Evolutionary conservation across 140 eudicot species (phyloP), one percentile per base, ranked within the genome.

Genomic region (Cichorium intybus): DNA sequence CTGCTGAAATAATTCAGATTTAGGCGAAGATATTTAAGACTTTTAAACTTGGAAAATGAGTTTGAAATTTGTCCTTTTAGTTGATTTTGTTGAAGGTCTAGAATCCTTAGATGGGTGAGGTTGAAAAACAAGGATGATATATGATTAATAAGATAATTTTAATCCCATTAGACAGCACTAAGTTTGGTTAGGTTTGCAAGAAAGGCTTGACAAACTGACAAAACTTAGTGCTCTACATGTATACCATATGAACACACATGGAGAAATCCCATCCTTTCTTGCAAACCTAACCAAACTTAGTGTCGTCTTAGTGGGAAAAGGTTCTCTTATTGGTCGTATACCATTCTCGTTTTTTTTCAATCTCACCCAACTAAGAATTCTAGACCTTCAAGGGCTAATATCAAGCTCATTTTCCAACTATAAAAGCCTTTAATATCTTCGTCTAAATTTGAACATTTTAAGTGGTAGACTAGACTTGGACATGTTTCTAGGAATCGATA

Each of bases 271-370:
- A 10, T 9, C 64, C 5, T 60, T 21, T 46, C 15, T 80, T 24
- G 70, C 76, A 16, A 80, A 71, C 72, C 48, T 80, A 6, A 75
- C 85, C 45, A 48, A n/a, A 2, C 45, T 78, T 29, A 12, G 15
- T 31, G 48, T 41, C 14, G 7, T 24, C 4, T 0, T 0, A 1
- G 20, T 70, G 9, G 0, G 6, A 0, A 1, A 1, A 24, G 65
- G 47, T 60, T 21, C 0, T 6, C 41, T 81, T 41, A 20, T 8
- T 15, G 80, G 83, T 22, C 16, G 1, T 16, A 41, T 73, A 37
- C 86, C 86, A 41, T 7, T 37, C 69, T 48, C 69, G 10, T 77
- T 68, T 39, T 57, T 77, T 54, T 24, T 23, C 53, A 81, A 81
- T 53, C 31, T 68, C 14, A 81, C 80, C 23, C 56, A 45, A 8